Percentiles rank a stretch among this genome's conserved stretches.
These are phyloP conservation scores for Rhinocladiella mackenziei DNA, from an alignment of 2,329 filamentous ascomycete genomes.

Conservation along the genomic window DNA sequence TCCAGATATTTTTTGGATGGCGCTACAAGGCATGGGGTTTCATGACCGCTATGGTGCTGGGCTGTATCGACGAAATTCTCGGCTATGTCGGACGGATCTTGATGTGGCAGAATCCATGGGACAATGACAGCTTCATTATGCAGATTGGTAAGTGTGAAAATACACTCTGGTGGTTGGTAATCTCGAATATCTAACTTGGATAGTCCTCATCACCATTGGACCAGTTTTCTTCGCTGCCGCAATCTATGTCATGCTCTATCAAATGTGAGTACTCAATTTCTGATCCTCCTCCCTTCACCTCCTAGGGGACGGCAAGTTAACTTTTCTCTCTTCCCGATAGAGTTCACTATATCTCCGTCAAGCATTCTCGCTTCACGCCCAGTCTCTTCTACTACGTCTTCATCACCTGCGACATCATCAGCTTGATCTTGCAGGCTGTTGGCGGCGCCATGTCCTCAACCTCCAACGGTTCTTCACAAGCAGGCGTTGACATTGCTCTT, in stretches of 20 bases:
- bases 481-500: slow-evolving; percentile 40
- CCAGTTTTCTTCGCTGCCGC: slow-evolving; percentile 59
- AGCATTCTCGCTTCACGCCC: slow-evolving; percentile 41
- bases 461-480: slow-evolving; percentile 24
- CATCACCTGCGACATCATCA: slow-evolving; percentile 42
- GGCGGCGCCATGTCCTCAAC: slow-evolving; percentile 38
- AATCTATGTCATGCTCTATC: slow-evolving; percentile 62
- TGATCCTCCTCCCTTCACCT: slow-evolving; percentile 31
- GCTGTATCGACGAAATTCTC: slow-evolving; percentile 56
- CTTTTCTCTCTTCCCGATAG: slow-evolving; percentile 8
- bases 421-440: slow-evolving; percentile 41
- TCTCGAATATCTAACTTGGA: slow-evolving; percentile 1
- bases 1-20: slow-evolving; percentile 38
- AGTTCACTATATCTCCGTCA: slow-evolving; percentile 38
- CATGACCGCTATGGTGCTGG: slow-evolving; percentile 51
- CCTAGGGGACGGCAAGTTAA: slow-evolving; percentile 10
- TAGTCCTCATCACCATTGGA: slow-evolving; percentile 56
- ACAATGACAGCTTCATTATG: no score
- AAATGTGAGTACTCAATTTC: slow-evolving; percentile 32
- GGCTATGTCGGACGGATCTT: slow-evolving; percentile 61
- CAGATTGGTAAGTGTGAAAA: background rate
- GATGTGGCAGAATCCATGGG: slow-evolving; percentile 57
- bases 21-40: slow-evolving; percentile 41
- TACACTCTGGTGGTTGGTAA: background rate
- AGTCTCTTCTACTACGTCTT: slow-evolving; percentile 38